Evolutionary conservation across 257 asterid genomes (phyloP).

Genomic region (Solanum peruvianum): DNA sequence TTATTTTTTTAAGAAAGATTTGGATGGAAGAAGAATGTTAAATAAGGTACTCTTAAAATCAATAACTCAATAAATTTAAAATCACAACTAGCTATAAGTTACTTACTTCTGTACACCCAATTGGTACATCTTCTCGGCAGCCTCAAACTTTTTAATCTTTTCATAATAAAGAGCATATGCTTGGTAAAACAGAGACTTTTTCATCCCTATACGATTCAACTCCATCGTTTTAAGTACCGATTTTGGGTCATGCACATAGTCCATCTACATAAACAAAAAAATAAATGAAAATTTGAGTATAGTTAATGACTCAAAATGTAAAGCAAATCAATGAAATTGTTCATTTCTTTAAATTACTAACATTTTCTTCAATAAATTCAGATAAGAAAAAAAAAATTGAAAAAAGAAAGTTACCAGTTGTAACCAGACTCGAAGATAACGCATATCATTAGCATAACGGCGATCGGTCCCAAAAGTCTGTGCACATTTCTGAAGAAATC

Average conservation of each 20-base stretch:
- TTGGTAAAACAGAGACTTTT: conserved; percentile 68
- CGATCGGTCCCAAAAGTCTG: conserved; percentile 61
- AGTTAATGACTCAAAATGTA: not conserved
- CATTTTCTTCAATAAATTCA: not conserved
- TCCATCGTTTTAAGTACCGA: conserved; percentile 62
- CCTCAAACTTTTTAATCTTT: conserved; percentile 73
- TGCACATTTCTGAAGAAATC: conserved; percentile 89
- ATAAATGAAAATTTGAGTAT: not conserved
- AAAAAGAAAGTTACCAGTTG: conserved; percentile 48
- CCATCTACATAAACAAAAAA: conserved; percentile 42
- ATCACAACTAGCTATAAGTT: not conserved
- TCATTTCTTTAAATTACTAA: not conserved
- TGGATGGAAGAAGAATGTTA: not conserved
- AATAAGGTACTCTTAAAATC: too few species aligned
- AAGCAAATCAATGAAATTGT: not conserved
- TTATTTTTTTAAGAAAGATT: too few species aligned
- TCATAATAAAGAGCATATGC: conserved; percentile 90
- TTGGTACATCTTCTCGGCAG: conserved; percentile 77
- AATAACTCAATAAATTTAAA: not conserved
- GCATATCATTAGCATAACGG: conserved; percentile 74
- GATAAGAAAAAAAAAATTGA: not conserved
- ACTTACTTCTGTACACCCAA: conserved; percentile 80
- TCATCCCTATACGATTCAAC: conserved; percentile 53
- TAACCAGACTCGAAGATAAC: conserved; percentile 91
- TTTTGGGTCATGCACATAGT: conserved; percentile 82